A percentile compares a stretch with the other conserved stretches of the same genome.
phyloP scores from a whole-genome alignment of 805 yeast species.

The Lachancea sp. region DNA sequence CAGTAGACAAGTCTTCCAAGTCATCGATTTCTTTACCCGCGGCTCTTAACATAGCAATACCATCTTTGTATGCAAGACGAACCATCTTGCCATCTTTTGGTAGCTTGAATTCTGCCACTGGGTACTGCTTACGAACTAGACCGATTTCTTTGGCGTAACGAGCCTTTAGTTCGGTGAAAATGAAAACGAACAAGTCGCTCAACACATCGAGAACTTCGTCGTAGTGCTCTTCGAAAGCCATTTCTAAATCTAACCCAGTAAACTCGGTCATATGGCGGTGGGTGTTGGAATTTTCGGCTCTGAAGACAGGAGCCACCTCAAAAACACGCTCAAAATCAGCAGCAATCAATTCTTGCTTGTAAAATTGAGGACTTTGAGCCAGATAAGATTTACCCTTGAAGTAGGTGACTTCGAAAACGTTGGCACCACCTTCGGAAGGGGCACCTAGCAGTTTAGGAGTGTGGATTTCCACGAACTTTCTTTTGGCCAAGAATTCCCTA shows the following conservation, averaged over 20 bases:
- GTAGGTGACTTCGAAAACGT: conserved; percentile 88
- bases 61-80: conserved; percentile 82
- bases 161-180: conserved; percentile 73
- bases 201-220: conserved; percentile 72
- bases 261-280: conserved; percentile 99
- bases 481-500: conserved; percentile 71
- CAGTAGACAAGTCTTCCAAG: conserved; percentile 86
- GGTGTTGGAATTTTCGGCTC: conserved; percentile 98
- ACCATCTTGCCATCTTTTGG: conserved; percentile 95
- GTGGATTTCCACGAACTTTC: conserved; percentile 83
- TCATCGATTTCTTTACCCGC: conserved; percentile 77
- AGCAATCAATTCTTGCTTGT: conserved; percentile 96
- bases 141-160: conserved; percentile 83
- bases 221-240: conserved; percentile 97
- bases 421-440: conserved; percentile 96
- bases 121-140: conserved; percentile 86
- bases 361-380: conserved; percentile 97
- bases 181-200: conserved; percentile 74
- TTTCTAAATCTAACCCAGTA: conserved; percentile 93
- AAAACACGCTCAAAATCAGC: conserved; percentile 95
- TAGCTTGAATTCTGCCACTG: conserved; percentile 93
- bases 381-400: conserved; percentile 88
- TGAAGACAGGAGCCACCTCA: conserved; percentile 95
- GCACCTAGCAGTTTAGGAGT: conserved; percentile 94
- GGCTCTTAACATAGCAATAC: conserved; percentile 76